A percentile compares a stretch with the other conserved stretches of the same genome.
phyloP scores from a whole-genome alignment of 2,329 filamentous ascomycete species.

The Cladorrhinum sp. region DNA sequence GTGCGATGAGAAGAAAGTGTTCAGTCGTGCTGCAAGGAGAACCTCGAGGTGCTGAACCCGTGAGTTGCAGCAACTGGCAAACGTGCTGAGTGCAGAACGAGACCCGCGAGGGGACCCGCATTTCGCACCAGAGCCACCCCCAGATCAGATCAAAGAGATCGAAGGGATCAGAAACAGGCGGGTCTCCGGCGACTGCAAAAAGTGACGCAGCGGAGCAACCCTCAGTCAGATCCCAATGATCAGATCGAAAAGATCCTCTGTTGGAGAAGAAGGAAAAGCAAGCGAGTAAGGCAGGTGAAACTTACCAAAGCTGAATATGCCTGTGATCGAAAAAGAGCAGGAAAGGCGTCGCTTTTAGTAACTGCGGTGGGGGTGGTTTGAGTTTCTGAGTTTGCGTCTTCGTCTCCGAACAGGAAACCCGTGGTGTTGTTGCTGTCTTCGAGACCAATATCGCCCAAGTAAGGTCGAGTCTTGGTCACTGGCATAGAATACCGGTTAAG shows the following conservation, averaged over 20 bases:
- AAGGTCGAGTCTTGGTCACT: slow-evolving; percentile 67
- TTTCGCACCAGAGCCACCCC: not conserved
- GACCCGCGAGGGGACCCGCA: not conserved
- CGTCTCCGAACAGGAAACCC: slow-evolving; percentile 81
- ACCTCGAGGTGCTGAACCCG: not conserved
- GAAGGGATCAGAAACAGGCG: not conserved
- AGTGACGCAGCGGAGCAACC: not conserved
- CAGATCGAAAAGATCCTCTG: not conserved
- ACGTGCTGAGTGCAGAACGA: not conserved
- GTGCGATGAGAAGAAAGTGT: not conserved
- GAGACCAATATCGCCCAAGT: slow-evolving; percentile 65
- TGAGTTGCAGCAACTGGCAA: not conserved
- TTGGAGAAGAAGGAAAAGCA: not conserved
- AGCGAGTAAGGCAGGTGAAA: slow-evolving; percentile 20
- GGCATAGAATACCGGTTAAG: slow-evolving; percentile 94
- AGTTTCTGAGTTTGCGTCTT: slow-evolving; percentile 62
- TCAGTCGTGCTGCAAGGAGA: not conserved
- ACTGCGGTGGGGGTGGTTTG: slow-evolving; percentile 62
- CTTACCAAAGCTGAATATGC: slow-evolving; percentile 46
- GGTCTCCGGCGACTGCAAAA: not conserved
- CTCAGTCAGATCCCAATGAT: not conserved
- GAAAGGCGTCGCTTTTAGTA: slow-evolving; percentile 72
- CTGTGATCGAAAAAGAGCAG: slow-evolving; percentile 71
- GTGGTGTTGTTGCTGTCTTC: slow-evolving; percentile 86
- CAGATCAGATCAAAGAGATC: not conserved